A percentile compares a stretch with the other conserved stretches of the same genome.
Conservation (phyloP, 495 filamentous ascomycete genomes). For the Glonium stellatum region DNA sequence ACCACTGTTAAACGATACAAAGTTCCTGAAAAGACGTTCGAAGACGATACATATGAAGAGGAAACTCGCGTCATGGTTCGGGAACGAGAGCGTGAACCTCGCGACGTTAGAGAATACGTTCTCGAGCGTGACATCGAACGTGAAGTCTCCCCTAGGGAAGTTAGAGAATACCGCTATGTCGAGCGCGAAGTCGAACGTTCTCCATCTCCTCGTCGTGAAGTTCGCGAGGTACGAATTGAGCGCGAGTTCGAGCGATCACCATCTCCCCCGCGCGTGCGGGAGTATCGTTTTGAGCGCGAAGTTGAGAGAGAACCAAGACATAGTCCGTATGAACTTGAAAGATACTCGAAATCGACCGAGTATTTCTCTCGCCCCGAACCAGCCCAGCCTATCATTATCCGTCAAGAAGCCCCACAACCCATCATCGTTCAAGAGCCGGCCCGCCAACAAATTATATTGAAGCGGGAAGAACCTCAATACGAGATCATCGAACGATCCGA, state of each 20-base stretch:
- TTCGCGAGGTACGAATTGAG: slow-evolving; percentile 32
- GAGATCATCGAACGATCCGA: slow-evolving; percentile 64
- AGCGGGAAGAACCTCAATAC: slow-evolving; percentile 55
- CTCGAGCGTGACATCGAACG: slow-evolving; percentile 14
- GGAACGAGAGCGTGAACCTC: slow-evolving; percentile 21
- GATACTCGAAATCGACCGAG: slow-evolving; percentile 61
- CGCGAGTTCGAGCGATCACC: slow-evolving; percentile 30
- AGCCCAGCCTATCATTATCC: slow-evolving; percentile 62
- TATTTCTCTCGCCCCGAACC: slow-evolving; percentile 54
- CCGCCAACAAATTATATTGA: slow-evolving; percentile 58
- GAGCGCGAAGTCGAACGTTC: slow-evolving; percentile 33
- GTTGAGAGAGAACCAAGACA: slow-evolving; percentile 22
- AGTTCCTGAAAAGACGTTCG: slow-evolving; percentile 31
- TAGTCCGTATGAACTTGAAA: slow-evolving; percentile 46
- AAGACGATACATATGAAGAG: slow-evolving; percentile 29
- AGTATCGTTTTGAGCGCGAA: slow-evolving; percentile 35
- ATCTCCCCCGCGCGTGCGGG: slow-evolving; percentile 26
- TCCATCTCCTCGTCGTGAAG: slow-evolving; percentile 21
- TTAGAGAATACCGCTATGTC: slow-evolving; percentile 27
- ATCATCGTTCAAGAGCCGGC: slow-evolving; percentile 65
- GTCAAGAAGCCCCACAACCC: slow-evolving; percentile 54
- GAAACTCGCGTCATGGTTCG: slow-evolving; percentile 34
- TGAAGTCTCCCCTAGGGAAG: slow-evolving; percentile 13
- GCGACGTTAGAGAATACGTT: slow-evolving; percentile 21
- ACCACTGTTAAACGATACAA: slow-evolving; percentile 40